phyloP scores from a whole-genome alignment of 2,329 filamentous ascomycete species.

The Colletotrichum magnum region DNA sequence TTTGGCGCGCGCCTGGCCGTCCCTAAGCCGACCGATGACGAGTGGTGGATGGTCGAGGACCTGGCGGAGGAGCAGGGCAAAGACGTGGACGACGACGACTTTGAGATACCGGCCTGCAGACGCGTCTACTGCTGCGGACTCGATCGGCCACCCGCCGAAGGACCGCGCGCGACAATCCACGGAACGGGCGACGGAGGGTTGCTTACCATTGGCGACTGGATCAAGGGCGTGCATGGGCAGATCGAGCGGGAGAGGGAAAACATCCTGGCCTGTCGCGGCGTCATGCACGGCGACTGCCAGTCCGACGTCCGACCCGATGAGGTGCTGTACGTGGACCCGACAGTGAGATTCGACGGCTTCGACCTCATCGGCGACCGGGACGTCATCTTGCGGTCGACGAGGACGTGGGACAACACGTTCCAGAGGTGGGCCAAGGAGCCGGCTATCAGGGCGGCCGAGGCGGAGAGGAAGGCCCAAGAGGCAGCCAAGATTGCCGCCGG shows the following conservation, averaged over 20 bases:
- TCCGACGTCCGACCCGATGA: conserved; percentile 11
- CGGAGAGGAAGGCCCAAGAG: neutral
- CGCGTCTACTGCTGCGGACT: conserved; percentile 18
- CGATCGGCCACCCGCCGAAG: conserved; percentile 4
- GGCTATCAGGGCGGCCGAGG: neutral
- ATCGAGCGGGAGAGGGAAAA: neutral
- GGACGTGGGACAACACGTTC: conserved; percentile 2
- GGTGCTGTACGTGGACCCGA: conserved; percentile 20
- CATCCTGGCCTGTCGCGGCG: conserved; percentile 15
- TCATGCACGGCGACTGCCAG: neutral
- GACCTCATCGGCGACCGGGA: conserved; percentile 6
- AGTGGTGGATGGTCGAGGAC: conserved; percentile 9
- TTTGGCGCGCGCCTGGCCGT: conserved; percentile 11
- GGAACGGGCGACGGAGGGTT: conserved; percentile 16
- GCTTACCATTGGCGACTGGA: conserved; percentile 19
- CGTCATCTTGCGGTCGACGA: neutral
- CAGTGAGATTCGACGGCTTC: neutral
- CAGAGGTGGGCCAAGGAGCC: neutral
- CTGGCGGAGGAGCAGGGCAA: conserved; percentile 12
- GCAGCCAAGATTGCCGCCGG: conserved; percentile 2
- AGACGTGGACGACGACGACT: conserved; percentile 5
- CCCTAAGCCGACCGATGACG: neutral
- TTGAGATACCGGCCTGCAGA: neutral
- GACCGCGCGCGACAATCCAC: conserved; percentile 3
- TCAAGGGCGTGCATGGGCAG: neutral